Base-by-base conservation (phyloP, 2,329 filamentous ascomycete genomes). In the Aspergillus tubingensis region DNA sequence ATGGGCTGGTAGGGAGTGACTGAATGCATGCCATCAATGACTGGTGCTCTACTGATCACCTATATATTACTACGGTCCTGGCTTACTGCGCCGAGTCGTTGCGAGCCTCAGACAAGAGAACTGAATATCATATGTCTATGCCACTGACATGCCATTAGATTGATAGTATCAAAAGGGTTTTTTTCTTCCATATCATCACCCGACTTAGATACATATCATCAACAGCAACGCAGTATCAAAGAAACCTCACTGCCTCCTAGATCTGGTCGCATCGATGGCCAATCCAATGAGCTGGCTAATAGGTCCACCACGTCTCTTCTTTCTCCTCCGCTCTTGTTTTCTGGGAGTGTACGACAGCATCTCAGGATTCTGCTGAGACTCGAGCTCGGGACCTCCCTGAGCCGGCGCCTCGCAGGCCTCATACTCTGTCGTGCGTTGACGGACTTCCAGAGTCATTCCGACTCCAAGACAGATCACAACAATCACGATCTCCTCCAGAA, bases 401-500 rank as follows among this genome's bases (percentile, higher is more conserved):
- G 39, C 11, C n/a, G 25, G 17, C 5, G 19, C 23, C n/a, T 54
- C 38, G n/a, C 39, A 54, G 23, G 52, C 38, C 30, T 55, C 41
- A 27, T 30, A 44, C 4, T 27, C 39, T 15, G 39, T 17, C 23
- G 25, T 7, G 10, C 47, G 47, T 30, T 15, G 25, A 32, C 25
- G 53, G 13, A 32, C 25, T 13, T n/a, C 25, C 25, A 55, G 30
- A 15, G 68, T 70, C 19, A 77, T 62, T 1, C 76, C 73, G 8
- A 69, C 63, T n/a, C 64, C 68, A n/a, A 79, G 67, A 41, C 70
- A 79, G 39, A 81, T 73, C 4, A 76, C 48, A 2, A 83, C 76
- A 19, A 82, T 75, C 7, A 78, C 67, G 41, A 85, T 76, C 70
- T 86, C 83, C 73, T 82, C 80, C 23, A 85, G 60, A 6, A 84